These are phyloP conservation scores for Hansenula lynferdii DNA, from an alignment of 1,139 yeast species.

Conservation along the genomic window DNA sequence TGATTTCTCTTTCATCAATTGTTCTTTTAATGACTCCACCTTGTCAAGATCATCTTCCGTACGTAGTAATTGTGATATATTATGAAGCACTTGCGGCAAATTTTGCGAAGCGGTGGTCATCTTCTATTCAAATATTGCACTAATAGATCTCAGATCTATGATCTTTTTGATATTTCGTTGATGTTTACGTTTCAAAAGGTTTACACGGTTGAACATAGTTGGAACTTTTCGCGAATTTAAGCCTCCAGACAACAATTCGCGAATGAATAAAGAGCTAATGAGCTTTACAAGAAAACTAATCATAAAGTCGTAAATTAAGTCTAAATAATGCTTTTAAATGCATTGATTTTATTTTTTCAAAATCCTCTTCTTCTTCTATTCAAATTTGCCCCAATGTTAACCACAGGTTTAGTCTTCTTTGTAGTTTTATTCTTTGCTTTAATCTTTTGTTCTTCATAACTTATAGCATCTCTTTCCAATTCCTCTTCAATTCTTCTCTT, in stretches of 20 bases:
- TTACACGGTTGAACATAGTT: too few relatives aligned
- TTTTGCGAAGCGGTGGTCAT: background rate
- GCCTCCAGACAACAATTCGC: too few relatives aligned
- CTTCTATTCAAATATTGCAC: too few relatives aligned
- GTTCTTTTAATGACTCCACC: conserved; percentile 49
- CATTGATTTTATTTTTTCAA: too few relatives aligned
- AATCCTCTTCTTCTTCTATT: conserved; percentile 16
- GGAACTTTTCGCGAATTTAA: too few relatives aligned
- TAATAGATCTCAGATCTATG: too few relatives aligned
- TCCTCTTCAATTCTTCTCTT: conserved; percentile 16
- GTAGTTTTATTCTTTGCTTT: conserved; percentile 6
- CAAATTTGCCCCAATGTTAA: conserved; percentile 10
- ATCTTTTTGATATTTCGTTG: too few relatives aligned
- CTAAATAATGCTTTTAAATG: too few relatives aligned
- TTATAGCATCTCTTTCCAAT: conserved; percentile 15
- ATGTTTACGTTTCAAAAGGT: too few relatives aligned
- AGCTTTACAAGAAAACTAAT: too few relatives aligned
- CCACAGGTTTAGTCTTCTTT: conserved; percentile 9
- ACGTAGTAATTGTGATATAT: conserved; percentile 41
- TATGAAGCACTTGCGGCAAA: conserved; percentile 3
- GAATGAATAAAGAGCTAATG: too few relatives aligned
- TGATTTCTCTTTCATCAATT: conserved; percentile 61
- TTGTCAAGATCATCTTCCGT: conserved; percentile 58
- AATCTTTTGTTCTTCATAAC: conserved; percentile 9
- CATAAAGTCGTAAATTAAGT: too few relatives aligned